phyloP scores from a whole-genome alignment of 2,329 filamentous ascomycete species.

The Phialophora chinensis region DNA sequence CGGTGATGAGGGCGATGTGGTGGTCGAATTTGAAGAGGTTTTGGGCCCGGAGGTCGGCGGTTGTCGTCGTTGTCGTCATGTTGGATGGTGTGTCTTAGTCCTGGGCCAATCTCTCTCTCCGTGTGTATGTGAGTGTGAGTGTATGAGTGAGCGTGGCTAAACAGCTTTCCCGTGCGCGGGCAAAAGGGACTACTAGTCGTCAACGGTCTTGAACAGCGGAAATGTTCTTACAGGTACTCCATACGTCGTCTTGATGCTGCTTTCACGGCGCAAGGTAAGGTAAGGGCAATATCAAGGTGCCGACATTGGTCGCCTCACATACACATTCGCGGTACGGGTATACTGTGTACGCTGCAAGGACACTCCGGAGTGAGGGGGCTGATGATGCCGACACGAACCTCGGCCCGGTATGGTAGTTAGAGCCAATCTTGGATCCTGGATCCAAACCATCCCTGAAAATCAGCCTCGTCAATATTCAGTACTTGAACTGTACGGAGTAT shows the following conservation, averaged over 20 bases:
- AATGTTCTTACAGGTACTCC: no score
- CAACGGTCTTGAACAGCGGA: no score
- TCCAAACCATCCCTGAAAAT: no score
- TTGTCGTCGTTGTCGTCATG: not conserved
- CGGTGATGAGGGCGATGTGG: conserved; percentile 43
- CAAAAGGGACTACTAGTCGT: not conserved
- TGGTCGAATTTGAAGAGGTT: conserved; percentile 42
- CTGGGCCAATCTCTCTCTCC: not conserved
- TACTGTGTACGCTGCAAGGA: no score
- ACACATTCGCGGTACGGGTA: not conserved
- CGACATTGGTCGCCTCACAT: not conserved
- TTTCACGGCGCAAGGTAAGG: not conserved
- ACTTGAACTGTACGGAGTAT: no score
- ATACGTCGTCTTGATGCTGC: not conserved
- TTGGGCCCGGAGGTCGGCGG: conserved; percentile 37
- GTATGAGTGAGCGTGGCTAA: not conserved
- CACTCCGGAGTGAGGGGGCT: not conserved
- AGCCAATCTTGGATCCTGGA: no score
- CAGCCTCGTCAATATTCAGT: no score
- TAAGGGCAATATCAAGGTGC: not conserved
- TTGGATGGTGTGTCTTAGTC: not conserved
- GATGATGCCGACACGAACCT: not conserved
- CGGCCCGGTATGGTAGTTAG: not conserved
- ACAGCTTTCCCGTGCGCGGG: not conserved
- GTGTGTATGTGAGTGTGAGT: not conserved